Base-by-base conservation (phyloP, 495 filamentous ascomycete genomes). In the Baudoinia panamericana region DNA sequence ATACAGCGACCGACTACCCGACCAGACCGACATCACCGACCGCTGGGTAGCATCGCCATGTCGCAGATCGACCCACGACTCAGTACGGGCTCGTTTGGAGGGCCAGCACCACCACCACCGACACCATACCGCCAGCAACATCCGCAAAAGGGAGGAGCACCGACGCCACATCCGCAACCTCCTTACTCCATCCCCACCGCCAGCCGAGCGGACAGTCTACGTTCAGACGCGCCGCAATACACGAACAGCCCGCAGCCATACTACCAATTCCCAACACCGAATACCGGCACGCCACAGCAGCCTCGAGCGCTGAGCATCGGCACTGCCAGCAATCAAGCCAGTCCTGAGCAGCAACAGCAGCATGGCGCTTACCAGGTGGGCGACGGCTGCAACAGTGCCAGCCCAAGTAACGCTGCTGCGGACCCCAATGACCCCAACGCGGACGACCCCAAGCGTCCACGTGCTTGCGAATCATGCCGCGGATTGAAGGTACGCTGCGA, bases 381-480 rank as follows among this genome's bases (percentile, higher is more conserved):
- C n/a, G 20, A 33, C 10, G 23, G 19, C n/a, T n/a, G n/a, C n/a
- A n/a, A n/a, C 27, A 39, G 36, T 23, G 28, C 27, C 10, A 29
- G 17, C 12, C 15, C 19, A n/a, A 16, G 25, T 25, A 18, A 37
- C n/a, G 42, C 20, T 17, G 24, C 10, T 4, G 59, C 62, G 10
- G 65, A 72, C 36, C n/a, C n/a, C n/a, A n/a, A n/a, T n/a, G 44
- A 30, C n/a, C 56, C 59, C 11, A 56, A 57, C 13, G 54, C 59
- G 15, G 50, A 53, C 18, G 50, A 52, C 34, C 20, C 72, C 26
- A 88, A 87, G 59, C 76, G 85, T 25, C 72, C 80, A 2, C 78
- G 86, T n/a, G 87, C 88, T 12, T 97, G 88, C 60, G 90, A 95
- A 56, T 76, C 82, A 8, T 97, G 88, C 58, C 78, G 90, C 30